Conservation (phyloP, 495 filamentous ascomycete species). For the Letharia columbiana region DNA sequence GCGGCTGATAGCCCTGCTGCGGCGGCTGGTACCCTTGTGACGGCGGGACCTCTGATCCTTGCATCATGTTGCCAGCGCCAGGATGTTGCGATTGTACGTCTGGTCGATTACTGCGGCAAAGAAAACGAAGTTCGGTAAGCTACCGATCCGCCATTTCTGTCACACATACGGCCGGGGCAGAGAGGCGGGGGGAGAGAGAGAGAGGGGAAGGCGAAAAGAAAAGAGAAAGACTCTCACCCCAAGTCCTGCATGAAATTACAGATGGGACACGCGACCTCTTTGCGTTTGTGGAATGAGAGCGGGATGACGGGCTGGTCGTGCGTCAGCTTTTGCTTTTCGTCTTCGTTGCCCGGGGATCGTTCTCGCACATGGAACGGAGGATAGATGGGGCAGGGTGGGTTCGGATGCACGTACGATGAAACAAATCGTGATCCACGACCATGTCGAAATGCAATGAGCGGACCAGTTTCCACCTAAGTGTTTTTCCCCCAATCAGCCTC, state of each 20-base stretch:
- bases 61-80: constrained; percentile 17
- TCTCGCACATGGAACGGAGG: too few species aligned
- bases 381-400: neutral
- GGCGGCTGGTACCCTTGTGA: constrained; percentile 10
- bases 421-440: constrained; percentile 49
- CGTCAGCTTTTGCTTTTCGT: neutral
- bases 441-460: constrained; percentile 44
- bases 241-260: constrained; percentile 48
- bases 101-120: constrained; percentile 18
- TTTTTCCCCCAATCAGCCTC: neutral
- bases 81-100: constrained; percentile 27
- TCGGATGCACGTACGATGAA: constrained; percentile 38
- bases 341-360: neutral
- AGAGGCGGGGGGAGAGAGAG: neutral
- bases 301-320: constrained; percentile 37
- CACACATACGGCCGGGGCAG: too few species aligned
- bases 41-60: constrained; percentile 10
- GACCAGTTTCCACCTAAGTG: constrained; percentile 42
- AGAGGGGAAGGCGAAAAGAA: neutral
- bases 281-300: constrained; percentile 43
- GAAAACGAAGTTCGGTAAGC: neutral
- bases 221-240: constrained; percentile 29
- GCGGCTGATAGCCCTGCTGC: constrained; percentile 18
- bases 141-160: neutral
- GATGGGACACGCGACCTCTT: constrained; percentile 46